Conservation (phyloP, 179 eudicot genomes). For the Patellifolia procumbens region DNA sequence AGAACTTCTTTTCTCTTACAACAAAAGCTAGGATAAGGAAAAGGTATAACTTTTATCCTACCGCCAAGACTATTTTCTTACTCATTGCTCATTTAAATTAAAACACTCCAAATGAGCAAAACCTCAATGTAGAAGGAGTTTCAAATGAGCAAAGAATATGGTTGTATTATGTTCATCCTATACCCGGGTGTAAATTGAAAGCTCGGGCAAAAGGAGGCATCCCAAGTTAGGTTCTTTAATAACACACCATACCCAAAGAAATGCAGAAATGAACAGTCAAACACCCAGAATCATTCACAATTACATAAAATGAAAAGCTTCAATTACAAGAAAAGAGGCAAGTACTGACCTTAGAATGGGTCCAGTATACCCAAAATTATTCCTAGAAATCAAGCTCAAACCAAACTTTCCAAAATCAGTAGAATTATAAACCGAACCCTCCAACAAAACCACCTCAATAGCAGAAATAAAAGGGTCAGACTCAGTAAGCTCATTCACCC, state of each 20-base stretch:
- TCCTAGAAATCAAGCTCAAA: slow-evolving; percentile 71
- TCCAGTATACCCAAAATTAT: slow-evolving; percentile 74
- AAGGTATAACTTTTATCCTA: neutral
- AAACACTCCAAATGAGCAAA: too few species aligned
- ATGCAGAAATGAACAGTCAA: neutral
- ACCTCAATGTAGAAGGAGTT: too few species aligned
- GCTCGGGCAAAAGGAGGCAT: too few species aligned
- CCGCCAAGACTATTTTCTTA: too few species aligned
- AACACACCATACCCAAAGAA: neutral
- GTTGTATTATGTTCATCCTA: too few species aligned
- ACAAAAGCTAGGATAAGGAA: neutral
- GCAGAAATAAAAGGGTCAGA: slow-evolving; percentile 92
- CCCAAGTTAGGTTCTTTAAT: too few species aligned
- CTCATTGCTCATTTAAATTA: too few species aligned
- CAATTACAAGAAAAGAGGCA: neutral
- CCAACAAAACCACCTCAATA: slow-evolving; percentile 63
- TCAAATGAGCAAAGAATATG: too few species aligned
- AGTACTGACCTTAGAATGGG: slow-evolving; percentile 57
- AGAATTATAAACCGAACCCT: slow-evolving; percentile 71
- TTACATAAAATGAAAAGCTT: neutral
- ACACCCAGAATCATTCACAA: neutral
- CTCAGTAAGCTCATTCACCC: slow-evolving; percentile 70
- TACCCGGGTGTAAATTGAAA: too few species aligned
- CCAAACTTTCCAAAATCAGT: slow-evolving; percentile 64
- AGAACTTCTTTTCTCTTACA: neutral